A percentile compares a stretch with the other conserved stretches of the same genome.
phyloP scores from a whole-genome alignment of 2,329 filamentous ascomycete genomes.

The Hymenoscyphus linearis region DNA sequence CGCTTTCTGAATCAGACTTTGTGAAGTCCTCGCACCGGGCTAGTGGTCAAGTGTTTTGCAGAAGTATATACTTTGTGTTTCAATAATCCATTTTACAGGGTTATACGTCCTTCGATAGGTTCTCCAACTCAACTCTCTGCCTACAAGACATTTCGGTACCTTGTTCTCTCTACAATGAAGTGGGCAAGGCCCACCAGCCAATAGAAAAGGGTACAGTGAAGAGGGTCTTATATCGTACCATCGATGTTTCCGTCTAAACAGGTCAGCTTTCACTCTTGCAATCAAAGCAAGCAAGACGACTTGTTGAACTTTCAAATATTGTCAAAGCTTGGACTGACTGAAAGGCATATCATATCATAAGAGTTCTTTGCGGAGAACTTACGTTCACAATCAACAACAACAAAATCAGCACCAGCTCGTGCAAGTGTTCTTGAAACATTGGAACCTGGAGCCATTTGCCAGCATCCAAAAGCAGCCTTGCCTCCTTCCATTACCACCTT shows the following conservation, averaged over 20 bases:
- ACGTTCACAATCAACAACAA: slow-evolving; percentile 53
- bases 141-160: background rate
- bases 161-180: background rate
- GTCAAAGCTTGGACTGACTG: background rate
- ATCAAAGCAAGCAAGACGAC: background rate
- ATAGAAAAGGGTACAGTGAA: background rate
- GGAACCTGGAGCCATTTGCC: slow-evolving; percentile 57
- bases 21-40: background rate
- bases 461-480: slow-evolving; percentile 49
- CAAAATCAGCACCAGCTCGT: slow-evolving; percentile 59
- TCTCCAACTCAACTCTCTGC: background rate
- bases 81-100: background rate
- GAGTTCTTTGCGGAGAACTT: background rate
- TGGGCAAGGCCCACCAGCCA: background rate
- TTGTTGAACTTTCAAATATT: background rate
- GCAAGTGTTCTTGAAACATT: slow-evolving; percentile 57
- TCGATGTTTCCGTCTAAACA: slow-evolving; percentile 48
- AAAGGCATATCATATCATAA: background rate
- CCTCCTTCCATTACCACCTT: slow-evolving; percentile 45
- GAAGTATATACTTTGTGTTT: background rate
- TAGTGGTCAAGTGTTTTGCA: background rate
- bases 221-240: slow-evolving; percentile 31
- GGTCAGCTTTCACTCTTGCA: background rate
- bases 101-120: no score
- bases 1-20: background rate